These are phyloP conservation scores for Barnettozyma siamensis DNA, from an alignment of 805 yeast species.

Conservation along the genomic window DNA sequence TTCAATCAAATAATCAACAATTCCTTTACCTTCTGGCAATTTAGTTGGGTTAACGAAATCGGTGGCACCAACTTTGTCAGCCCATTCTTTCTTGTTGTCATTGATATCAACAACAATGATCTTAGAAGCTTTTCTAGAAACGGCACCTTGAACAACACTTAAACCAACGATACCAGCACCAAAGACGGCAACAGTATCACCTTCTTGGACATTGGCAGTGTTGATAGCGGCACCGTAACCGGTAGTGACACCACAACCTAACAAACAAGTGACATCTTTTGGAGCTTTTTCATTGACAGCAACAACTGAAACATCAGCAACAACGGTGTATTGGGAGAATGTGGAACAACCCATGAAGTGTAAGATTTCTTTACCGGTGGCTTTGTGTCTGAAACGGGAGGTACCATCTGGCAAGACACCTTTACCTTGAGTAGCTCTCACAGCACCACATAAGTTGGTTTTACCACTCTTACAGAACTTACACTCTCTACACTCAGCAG, in stretches of 20 bases:
- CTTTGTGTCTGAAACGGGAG: slow-evolving; percentile 67
- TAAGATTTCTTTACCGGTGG: slow-evolving; percentile 72
- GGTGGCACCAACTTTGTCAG: slow-evolving; percentile 87
- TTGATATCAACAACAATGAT: slow-evolving; percentile 86
- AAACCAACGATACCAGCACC: slow-evolving; percentile 98
- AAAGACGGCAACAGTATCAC: slow-evolving; percentile 92
- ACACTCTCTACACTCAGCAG: slow-evolving; percentile 95
- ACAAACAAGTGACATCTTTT: slow-evolving; percentile 79
- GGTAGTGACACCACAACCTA: slow-evolving; percentile 98
- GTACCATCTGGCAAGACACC: slow-evolving; percentile 99
- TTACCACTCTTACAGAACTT: slow-evolving; percentile 92
- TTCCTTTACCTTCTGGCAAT: slow-evolving; percentile 65
- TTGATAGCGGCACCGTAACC: slow-evolving; percentile 97
- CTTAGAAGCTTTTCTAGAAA: slow-evolving; percentile 70
- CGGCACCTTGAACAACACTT: slow-evolving; percentile 94
- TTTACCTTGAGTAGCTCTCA: slow-evolving; percentile 96
- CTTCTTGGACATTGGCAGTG: slow-evolving; percentile 85
- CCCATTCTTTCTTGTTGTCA: slow-evolving; percentile 80
- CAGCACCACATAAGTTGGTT: slow-evolving; percentile 93
- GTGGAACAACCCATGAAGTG: slow-evolving; percentile 99
- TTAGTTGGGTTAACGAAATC: slow-evolving; percentile 85
- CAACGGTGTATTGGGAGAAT: slow-evolving; percentile 95
- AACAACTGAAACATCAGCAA: slow-evolving; percentile 94
- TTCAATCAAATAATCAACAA: slow-evolving; percentile 78
- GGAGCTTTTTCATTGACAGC: slow-evolving; percentile 84